Evolutionary conservation across 2,329 filamentous ascomycete species (phyloP), one percentile per base, ranked within the genome.

Genomic region (Botryotinia convoluta): DNA sequence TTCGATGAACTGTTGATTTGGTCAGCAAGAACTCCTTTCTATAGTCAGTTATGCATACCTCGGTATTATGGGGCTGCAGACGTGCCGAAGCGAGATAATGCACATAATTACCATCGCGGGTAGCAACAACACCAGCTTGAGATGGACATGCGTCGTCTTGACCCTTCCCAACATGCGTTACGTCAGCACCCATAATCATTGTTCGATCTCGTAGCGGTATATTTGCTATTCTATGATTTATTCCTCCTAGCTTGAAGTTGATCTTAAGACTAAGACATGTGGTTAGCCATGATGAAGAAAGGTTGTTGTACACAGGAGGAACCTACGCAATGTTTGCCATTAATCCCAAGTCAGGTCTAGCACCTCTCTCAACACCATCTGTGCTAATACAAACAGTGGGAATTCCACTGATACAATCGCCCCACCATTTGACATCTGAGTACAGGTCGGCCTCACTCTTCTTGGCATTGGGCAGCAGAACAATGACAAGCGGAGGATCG

Each of bases 111-210:
- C 82, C 80, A 79, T 95, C 91, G 6, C 91, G 81, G 44, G 90
- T 95, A 1, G 93, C 89, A 14, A 97, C 93, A 70, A 97, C 87
- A 1, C 90, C 92, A 3, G 93, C 93, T 60, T 97, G 86, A 79
- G 92, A 95, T 1, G 93, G 93, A 0, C 91, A 88, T 3, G 22
- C 45, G 4, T 83, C 80, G 0, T 84, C 79, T 5, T 86, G 88
- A 0, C 87, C 87, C 0, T 88, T 87, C 35, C 93, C 94, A 0
- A 93, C 93, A 77, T 97, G 94, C 0, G 93, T 95, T 0, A 97
- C 93, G 79, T 97, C 94, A 76, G 95, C 91, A 0, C 94, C 93
- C 12, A 95, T 88, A 7, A 59, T 35, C 29, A 57, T 57, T 1
- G 54, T 57, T 22, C 8, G 20, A 26, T 48, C 45, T 48, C 8